A percentile compares a stretch with the other conserved stretches of the same genome.
phyloP scores from a whole-genome alignment of 768 basidiomycete species.

The Cytidiella melzeri region DNA sequence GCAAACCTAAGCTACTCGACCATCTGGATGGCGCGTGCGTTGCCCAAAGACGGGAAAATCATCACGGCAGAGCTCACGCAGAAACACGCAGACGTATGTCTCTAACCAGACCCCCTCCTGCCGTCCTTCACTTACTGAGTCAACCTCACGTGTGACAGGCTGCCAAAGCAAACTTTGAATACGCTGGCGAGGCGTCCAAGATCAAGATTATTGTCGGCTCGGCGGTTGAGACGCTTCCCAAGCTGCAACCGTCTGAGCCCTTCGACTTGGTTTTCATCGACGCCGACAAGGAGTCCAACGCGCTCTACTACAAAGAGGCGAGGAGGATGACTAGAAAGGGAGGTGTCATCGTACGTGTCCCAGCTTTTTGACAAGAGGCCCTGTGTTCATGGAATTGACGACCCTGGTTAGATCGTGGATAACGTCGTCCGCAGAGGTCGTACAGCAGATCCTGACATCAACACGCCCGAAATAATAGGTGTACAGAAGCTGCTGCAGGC shows the following conservation, averaged over 20 bases:
- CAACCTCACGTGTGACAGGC: constrained; percentile 31
- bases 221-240: constrained; percentile 44
- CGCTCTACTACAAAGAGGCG: constrained; percentile 51
- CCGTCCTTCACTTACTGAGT: neutral
- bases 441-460: constrained; percentile 31
- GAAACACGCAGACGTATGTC: constrained; percentile 39
- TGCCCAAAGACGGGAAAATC: constrained; percentile 46
- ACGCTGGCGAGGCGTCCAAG: constrained; percentile 45
- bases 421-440: constrained; percentile 50
- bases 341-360: constrained; percentile 50
- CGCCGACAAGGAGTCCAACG: constrained; percentile 56
- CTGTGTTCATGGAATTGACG: neutral
- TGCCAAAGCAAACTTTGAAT: constrained; percentile 49
- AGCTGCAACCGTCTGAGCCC: constrained; percentile 36
- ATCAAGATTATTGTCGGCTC: constrained; percentile 46
- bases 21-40: constrained; percentile 29
- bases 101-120: neutral
- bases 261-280: constrained; percentile 72
- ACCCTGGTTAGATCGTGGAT: constrained; percentile 44
- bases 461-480: constrained; percentile 32
- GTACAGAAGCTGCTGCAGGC: constrained; percentile 39
- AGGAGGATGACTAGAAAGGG: constrained; percentile 54
- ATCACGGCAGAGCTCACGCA: constrained; percentile 40
- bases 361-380: neutral
- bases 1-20: constrained; percentile 32